Evolutionary conservation across 2,329 filamentous ascomycete genomes (phyloP), one percentile per base, ranked within the genome.

Genomic region (Fusarium oxysporum): DNA sequence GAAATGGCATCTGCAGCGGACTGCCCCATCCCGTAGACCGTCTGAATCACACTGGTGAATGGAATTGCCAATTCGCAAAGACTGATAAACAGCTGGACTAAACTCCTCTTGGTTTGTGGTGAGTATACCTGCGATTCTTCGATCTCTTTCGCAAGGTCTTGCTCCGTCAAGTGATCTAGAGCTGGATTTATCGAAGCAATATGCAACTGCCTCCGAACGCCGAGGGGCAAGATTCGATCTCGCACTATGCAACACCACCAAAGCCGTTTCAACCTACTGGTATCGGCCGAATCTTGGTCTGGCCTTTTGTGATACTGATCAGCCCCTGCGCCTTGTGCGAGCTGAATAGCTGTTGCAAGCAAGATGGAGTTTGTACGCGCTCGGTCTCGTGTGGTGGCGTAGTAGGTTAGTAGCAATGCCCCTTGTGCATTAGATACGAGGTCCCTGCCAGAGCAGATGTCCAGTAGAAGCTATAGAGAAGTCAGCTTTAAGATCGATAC

Each of bases 251-350:
- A 40, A 12, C 50, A 54, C 50, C 50, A 54, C 50, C 33, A 54
- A 4, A 54, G 50, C 1, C 50, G 2, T 5, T 54, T 40, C 5
- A 54, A 0, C 0, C 3, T 54, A 5, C 28, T 40, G 1, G 33
- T 12, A 9, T 2, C 4, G 25, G 5, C 9, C 0, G 50, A 54
- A 0, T 28, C 10, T 17, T 16, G 19, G 3, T 54, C 50, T 17
- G 33, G 9, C 3, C 33, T 12, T n/a, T 40, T 54, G 10, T 54
- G 14, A 9, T 5, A 54, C 2, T 54, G 33, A 2, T 54, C 33
- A 0, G 50, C 50, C 3, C 6, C 50, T 8, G 23, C 33, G 0
- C 23, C 23, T 2, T n/a, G 33, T 0, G 50, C 50, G 0, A 7
- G 3, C 7, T 54, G 17, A n/a, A 54, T 54, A 17, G 50, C 50